Conservation (phyloP, 2,329 filamentous ascomycete genomes). For the Colletotrichum salicis region DNA sequence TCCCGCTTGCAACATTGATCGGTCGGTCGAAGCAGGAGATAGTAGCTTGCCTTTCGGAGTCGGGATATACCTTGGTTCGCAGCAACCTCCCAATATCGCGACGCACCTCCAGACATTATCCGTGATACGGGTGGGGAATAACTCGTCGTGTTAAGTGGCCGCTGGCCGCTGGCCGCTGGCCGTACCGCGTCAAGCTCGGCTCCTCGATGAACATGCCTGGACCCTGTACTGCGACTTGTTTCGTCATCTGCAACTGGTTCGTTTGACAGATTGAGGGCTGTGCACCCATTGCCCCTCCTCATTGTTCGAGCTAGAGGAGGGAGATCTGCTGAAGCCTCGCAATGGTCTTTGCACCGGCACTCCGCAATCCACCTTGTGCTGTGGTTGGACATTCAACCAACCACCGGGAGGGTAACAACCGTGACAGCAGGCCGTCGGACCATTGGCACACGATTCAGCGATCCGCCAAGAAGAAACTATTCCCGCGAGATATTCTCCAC, state of each 20-base stretch:
- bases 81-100: constrained; percentile 11
- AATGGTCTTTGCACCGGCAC: constrained; percentile 22
- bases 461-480: constrained; percentile 28
- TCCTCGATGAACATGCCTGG: constrained; percentile 23
- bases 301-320: constrained; percentile 22
- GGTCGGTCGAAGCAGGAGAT: neutral
- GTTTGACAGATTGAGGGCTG: constrained; percentile 30
- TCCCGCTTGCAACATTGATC: constrained; percentile 30
- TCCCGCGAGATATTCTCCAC: constrained; percentile 22
- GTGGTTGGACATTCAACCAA: constrained; percentile 21
- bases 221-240: constrained; percentile 30
- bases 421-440: constrained; percentile 26
- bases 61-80: constrained; percentile 27
- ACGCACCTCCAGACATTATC: constrained; percentile 28
- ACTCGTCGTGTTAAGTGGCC: constrained; percentile 26
- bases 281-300: constrained; percentile 23
- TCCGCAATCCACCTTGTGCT: constrained; percentile 26
- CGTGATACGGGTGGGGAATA: constrained; percentile 30
- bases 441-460: constrained; percentile 32
- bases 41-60: constrained; percentile 7
- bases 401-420: constrained; percentile 22
- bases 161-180: constrained; percentile 29
- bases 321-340: constrained; percentile 31
- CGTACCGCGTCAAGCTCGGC: constrained; percentile 21
- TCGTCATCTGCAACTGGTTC: constrained; percentile 31